Base-by-base conservation (phyloP, 140 eudicot species). In the Anethum foeniculum region DNA sequence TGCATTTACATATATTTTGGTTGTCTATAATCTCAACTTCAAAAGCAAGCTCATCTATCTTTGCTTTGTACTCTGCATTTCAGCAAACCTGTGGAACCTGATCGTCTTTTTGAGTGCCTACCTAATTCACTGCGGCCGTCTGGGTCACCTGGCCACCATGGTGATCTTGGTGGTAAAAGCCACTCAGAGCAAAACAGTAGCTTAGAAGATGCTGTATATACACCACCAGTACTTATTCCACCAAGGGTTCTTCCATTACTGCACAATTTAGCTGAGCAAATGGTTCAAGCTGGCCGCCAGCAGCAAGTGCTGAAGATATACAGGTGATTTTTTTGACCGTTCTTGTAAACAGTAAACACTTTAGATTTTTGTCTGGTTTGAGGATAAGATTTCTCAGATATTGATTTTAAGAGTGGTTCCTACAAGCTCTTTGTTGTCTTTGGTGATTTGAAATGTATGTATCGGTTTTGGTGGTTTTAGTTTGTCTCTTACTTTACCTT, bases 71-170 rank as follows among this genome's bases (percentile, higher is more conserved):
- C 44, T 79, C 65, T 79, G 64, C 41, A 58, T 87, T 82, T 48
- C 92, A 95, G 99, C 85, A 90, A 95, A 85, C 81, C 99, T 76
- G 90, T 92, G 75, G 99, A 95, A 77, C 97, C 99, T 48, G 97
- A 92, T 84, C 85, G 97, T 71, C 88, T 95, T 77, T 89, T 92
- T 76, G 97, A 92, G 81, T 90, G 99, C 83, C 96, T 95, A 18
- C 97, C 99, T 38, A 91, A 82, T 86, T 90, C 99, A 65, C 82
- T 92, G 85, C 83, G 97, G 51, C 99, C 99, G 52, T 92, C 80
- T 77, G 80, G 80, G 38, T 77, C 97, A 73, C 95, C 93, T 47
- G 92, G 84, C 32, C 79, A 78, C 77, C 86, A 83, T 49, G 83
- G 82, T 44, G 93, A 95, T 82, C 81, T 90, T 28, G 83, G 85